A percentile compares a stretch with the other conserved stretches of the same genome.
phyloP scores from a whole-genome alignment of 192 early-diverging fungal species.

The Coemansia interrupta region DNA sequence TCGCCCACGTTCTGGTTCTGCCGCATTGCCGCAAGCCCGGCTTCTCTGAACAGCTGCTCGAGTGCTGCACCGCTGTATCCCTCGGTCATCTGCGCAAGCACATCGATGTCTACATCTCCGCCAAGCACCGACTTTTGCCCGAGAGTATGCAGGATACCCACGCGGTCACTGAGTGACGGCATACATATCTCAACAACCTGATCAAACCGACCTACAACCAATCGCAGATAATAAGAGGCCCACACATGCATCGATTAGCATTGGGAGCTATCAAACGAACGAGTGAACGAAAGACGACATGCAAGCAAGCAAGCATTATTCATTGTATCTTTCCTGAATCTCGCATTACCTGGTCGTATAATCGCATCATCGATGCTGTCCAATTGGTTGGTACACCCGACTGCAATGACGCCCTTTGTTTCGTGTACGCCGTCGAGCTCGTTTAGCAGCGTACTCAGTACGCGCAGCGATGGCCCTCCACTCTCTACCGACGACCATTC shows the following conservation, averaged over 20 bases:
- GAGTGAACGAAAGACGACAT: background rate
- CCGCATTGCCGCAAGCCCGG: conserved; percentile 38
- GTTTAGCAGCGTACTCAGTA: conserved; percentile 90
- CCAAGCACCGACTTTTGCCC: conserved; percentile 59
- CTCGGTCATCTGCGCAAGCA: conserved; percentile 27
- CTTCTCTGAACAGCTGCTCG: conserved; percentile 47
- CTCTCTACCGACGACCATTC: conserved; percentile 55
- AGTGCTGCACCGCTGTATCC: conserved; percentile 37
- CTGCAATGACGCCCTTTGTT: conserved; percentile 75
- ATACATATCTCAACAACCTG: conserved; percentile 71
- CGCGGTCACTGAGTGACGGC: conserved; percentile 58
- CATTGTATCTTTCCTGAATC: too few species aligned
- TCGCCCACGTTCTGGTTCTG: background rate
- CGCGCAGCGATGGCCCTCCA: conserved; percentile 82
- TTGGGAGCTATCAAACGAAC: background rate
- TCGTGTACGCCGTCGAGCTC: conserved; percentile 97
- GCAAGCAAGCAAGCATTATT: too few species aligned
- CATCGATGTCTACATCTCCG: conserved; percentile 46
- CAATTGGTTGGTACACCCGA: conserved; percentile 90
- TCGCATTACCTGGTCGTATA: conserved; percentile 60
- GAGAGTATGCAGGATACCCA: conserved; percentile 66
- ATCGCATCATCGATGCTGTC: conserved; percentile 84
- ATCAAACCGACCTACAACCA: conserved; percentile 75
- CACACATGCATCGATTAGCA: too few species aligned
- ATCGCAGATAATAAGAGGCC: conserved; percentile 4